Evolutionary conservation across 1,284 basidiomycete genomes (phyloP), one percentile per base, ranked within the genome.

Genomic region (Rhodotorula sp.): DNA sequence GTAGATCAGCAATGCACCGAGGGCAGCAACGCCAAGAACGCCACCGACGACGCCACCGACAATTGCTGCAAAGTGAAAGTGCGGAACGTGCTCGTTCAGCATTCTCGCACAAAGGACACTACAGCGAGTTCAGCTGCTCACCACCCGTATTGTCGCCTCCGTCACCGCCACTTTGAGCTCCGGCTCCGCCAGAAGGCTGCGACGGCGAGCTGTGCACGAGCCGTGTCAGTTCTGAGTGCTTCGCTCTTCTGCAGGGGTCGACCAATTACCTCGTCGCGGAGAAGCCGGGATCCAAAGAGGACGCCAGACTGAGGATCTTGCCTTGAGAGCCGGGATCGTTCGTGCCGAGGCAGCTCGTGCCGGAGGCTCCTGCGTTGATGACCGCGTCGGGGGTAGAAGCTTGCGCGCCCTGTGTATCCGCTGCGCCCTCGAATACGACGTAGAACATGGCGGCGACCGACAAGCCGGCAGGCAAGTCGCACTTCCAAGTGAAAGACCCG

Each of bases 21-120:
- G 19, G 19, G 64, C 2, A 28, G 62, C 62, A 2, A 72, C 64
- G 2, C 65, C 62, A 21, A 58, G 57, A 16, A 69, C 26, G 23
- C 70, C 70, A 6, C 70, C 70, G 1, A 72, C 56, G n/a, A 72
- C 70, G 23, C 67, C 70, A 6, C 70, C 70, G 48, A 72, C 65
- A 48, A 72, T 72, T 10, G 70, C 70, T 69, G 38, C 5, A 18
- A 0, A 19, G 38, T n/a, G n/a, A 18, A 0, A 19, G 23, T 23
- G 14, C 1, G 7, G 38, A 26, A 19, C n/a, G n/a, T 4, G 23
- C n/a, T 10, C 21, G 47, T 47, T 5, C 2, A 45, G 52, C 7
- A 23, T n/a, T 4, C 14, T 54, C 7, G 14, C 52, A 1, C 31
- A 5, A 1, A 2, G 12, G 2, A 43, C 38, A 2, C 38, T 2